phyloP scores from a whole-genome alignment of 2,329 filamentous ascomycete genomes.

The Colletotrichum navitas region DNA sequence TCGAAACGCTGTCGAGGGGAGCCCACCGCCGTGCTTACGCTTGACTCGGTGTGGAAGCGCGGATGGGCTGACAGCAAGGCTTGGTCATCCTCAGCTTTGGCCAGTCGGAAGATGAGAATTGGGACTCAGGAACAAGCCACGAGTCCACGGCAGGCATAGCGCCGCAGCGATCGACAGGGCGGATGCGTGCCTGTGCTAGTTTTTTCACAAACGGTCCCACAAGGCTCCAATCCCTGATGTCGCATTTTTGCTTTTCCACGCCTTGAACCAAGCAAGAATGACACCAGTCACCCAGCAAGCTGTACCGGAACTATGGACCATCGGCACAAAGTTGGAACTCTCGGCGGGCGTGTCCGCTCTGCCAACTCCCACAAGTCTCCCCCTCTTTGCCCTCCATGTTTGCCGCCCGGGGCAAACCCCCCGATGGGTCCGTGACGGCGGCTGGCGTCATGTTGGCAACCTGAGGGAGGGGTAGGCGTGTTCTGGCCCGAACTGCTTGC shows the following conservation, averaged over 20 bases:
- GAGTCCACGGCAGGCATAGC: conserved; percentile 30
- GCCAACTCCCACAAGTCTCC: conserved; percentile 4
- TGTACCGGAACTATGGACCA: conserved; percentile 1
- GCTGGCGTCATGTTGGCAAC: conserved; percentile 37
- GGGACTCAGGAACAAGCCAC: conserved; percentile 19
- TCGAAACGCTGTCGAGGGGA: conserved; percentile 23
- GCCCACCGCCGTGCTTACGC: conserved; percentile 10
- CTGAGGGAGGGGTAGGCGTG: conserved; percentile 20
- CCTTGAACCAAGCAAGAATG: conserved; percentile 4
- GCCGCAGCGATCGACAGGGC: conserved; percentile 39
- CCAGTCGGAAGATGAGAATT: conserved; percentile 37
- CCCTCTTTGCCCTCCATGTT: conserved; percentile 11
- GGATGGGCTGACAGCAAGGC: conserved; percentile 26
- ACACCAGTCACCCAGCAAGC: neutral
- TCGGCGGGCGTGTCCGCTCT: conserved; percentile 10
- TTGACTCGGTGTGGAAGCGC: conserved; percentile 37
- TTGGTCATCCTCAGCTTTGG: conserved; percentile 3
- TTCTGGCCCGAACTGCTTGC: conserved; percentile 37
- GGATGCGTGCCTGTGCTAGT: conserved; percentile 11
- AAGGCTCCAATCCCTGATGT: conserved; percentile 23
- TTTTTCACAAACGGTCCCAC: conserved; percentile 32
- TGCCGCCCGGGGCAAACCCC: conserved; percentile 5
- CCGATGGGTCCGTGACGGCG: conserved; percentile 29
- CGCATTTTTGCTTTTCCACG: conserved; percentile 12
- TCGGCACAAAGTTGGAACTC: conserved; percentile 1